Evolutionary conservation across 345 rosid genomes (phyloP).

Genomic region (Brassica carinata): DNA sequence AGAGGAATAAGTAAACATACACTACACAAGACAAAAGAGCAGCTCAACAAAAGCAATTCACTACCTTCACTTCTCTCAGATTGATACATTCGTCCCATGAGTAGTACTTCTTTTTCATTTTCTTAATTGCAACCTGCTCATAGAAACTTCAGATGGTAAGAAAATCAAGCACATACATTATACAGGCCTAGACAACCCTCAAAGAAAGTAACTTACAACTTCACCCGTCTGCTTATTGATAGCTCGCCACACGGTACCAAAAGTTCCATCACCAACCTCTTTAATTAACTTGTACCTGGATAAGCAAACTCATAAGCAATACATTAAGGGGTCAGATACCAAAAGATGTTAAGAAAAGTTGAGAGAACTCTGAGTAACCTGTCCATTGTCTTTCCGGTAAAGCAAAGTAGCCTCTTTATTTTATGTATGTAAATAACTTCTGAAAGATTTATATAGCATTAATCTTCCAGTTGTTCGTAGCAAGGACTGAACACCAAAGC

Average conservation of each 20-base stretch:
- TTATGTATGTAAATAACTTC: slow-evolving; percentile 45
- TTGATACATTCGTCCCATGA: slow-evolving; percentile 94
- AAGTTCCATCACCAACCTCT: slow-evolving; percentile 98
- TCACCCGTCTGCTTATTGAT: slow-evolving; percentile 89
- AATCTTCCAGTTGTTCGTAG: slow-evolving; percentile 42
- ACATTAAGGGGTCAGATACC: background rate
- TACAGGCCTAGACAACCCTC: background rate
- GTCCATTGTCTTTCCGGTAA: slow-evolving; percentile 67
- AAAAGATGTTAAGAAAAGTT: background rate
- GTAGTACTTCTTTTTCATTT: slow-evolving; percentile 94
- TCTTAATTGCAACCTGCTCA: slow-evolving; percentile 90
- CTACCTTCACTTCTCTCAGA: slow-evolving; percentile 96
- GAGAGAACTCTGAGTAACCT: slow-evolving; percentile 51
- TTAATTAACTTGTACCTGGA: slow-evolving; percentile 86
- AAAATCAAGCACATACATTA: slow-evolving; percentile 9
- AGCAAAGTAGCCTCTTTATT: slow-evolving; percentile 62
- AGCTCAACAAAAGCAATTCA: slow-evolving; percentile 3
- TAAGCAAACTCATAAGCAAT: background rate
- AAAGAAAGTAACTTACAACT: slow-evolving; percentile 61
- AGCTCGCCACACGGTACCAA: slow-evolving; percentile 95
- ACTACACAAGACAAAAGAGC: background rate
- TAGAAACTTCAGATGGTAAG: background rate
- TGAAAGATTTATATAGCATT: slow-evolving; percentile 51
- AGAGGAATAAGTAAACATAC: slow-evolving; percentile 1
- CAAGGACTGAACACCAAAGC: slow-evolving; percentile 30